Evolutionary conservation across 352 stramenopile genomes (phyloP), one percentile per base, ranked within the genome.

Genomic region (Phytophthora chlamydospora): DNA sequence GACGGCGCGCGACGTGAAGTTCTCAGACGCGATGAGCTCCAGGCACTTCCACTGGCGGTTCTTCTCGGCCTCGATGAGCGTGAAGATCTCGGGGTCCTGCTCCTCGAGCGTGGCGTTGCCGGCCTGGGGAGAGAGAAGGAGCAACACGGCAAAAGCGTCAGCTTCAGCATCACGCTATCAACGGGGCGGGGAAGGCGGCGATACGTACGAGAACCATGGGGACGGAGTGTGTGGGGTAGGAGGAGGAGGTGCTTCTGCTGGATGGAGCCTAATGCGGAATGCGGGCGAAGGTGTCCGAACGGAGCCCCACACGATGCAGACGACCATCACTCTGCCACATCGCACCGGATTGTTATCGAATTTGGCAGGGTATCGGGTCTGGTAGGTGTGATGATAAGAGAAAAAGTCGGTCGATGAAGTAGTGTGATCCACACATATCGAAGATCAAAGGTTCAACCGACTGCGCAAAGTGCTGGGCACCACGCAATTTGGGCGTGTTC

Each of bases 1-100:
- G 41, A 99, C 97, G 16, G 97, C 97, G 33, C 89, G 87, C n/a
- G 93, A 99, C 29, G 98, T 99, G 76, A 99, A 99, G 88, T 99
- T 99, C 81, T 99, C 98, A 24, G 95, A 99, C 11, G 98, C 98
- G 75, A 99, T 99, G 48, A 99, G 92, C 79, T 99, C 97, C 41
- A 99, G 80, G 43, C 89, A 98, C 62, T 97, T 97, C 90, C 89
- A 98, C 80, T 99, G 97, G 52, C 97, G 85, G 78, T 97, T 97
- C 82, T 99, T 99, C 83, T 99, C 98, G 60, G 97, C 83, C 73
- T 99, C 96, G 69, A 99, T 99, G 47, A 99, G 88, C 77, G 99
- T 97, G 72, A 97, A 99, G 44, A 99, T 80, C 71, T 98, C 96
- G 4, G 96, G 96, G 79, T 99, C 98, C 68, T 98, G 92, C 72